Percentiles rank a stretch among this genome's conserved stretches.
These are phyloP conservation scores for Solidago caesia DNA, from an alignment of 129 eudicot species.

Conservation along the genomic window DNA sequence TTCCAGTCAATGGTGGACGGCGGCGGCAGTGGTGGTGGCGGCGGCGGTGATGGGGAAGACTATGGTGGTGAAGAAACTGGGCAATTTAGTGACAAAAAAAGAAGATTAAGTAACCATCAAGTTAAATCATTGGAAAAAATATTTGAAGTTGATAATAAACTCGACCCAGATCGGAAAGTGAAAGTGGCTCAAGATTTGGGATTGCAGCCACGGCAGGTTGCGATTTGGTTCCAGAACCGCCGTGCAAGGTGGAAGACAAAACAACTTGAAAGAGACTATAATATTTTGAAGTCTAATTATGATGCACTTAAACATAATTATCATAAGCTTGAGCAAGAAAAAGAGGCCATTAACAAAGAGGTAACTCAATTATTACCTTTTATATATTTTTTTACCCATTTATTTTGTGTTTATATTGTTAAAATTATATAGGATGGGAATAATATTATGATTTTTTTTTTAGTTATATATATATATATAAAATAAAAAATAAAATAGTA, in stretches of 20 bases:
- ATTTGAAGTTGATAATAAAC: conserved; percentile 67
- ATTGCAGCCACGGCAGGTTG: conserved; percentile 74
- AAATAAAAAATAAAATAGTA: too few relatives aligned
- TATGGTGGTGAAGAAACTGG: conserved; percentile 47
- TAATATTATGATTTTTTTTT: too few relatives aligned
- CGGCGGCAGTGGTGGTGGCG: conserved; percentile 40
- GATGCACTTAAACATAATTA: conserved; percentile 55
- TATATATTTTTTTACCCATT: background rate
- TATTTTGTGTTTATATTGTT: background rate
- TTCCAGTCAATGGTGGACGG: conserved; percentile 58
- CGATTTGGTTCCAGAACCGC: conserved; percentile 86
- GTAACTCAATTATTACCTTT: conserved; percentile 22
- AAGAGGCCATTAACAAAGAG: conserved; percentile 44
- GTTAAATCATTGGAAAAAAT: conserved; percentile 65
- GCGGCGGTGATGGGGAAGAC: conserved; percentile 52
- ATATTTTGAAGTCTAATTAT: conserved; percentile 50
- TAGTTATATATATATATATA: too few relatives aligned
- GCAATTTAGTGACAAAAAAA: conserved; percentile 46
- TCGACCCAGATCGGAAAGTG: conserved; percentile 62
- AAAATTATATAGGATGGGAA: background rate
- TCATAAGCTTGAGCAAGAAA: conserved; percentile 53
- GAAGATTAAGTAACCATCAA: conserved; percentile 61
- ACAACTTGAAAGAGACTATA: conserved; percentile 64
- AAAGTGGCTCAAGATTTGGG: conserved; percentile 68
- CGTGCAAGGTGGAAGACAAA: conserved; percentile 80